Conservation (phyloP, 345 rosid genomes). For the Fremontodendron californicum region DNA sequence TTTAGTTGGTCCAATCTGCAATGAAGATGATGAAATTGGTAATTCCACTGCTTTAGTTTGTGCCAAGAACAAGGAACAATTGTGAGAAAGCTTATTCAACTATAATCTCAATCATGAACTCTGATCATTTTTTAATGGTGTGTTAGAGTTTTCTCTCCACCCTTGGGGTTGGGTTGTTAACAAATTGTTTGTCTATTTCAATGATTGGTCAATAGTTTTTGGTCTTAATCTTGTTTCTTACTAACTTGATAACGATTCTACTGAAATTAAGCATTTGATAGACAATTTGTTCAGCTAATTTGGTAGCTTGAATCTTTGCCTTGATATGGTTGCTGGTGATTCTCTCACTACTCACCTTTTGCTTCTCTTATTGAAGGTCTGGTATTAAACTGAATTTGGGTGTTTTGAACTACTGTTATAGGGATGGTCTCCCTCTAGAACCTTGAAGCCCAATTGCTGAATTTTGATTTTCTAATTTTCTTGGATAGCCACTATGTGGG, state of each 20-base stretch:
- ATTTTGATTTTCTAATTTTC: too few relatives aligned
- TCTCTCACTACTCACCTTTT: background rate
- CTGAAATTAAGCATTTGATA: background rate
- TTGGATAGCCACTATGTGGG: too few relatives aligned
- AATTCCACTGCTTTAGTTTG: background rate
- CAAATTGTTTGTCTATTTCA: background rate
- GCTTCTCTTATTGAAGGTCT: too few relatives aligned
- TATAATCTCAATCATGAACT: background rate
- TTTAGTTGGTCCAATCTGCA: background rate
- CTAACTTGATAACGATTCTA: background rate
- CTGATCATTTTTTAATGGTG: background rate
- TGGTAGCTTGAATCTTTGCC: background rate
- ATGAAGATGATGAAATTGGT: constrained; percentile 9
- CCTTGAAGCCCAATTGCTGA: too few relatives aligned
- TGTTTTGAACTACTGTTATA: too few relatives aligned
- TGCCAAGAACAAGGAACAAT: background rate
- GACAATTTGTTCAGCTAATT: background rate
- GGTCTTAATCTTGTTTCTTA: background rate
- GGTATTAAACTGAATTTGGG: too few relatives aligned
- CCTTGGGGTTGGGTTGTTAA: background rate
- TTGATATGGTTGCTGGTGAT: background rate
- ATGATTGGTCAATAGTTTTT: background rate
- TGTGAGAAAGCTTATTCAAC: background rate
- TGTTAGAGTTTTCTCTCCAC: background rate
- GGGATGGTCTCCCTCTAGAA: too few relatives aligned